Evolutionary conservation across 2,329 filamentous ascomycete genomes (phyloP).

Genomic region (Colletotrichum limetticola): DNA sequence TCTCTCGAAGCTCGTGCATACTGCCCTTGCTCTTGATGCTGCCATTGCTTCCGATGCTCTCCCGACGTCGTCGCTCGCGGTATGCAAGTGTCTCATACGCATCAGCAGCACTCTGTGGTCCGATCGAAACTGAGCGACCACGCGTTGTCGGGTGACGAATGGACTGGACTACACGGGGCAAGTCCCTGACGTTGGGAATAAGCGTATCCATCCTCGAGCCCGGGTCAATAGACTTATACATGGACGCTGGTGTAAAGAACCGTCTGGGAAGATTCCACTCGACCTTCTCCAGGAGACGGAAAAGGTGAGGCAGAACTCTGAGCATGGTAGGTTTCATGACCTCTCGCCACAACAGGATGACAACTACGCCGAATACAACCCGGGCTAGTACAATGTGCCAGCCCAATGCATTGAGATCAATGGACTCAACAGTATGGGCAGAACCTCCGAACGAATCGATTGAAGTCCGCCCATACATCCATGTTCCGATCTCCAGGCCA

Average conservation of each 20-base stretch:
- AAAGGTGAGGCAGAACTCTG: conserved; percentile 82
- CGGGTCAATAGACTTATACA: conserved; percentile 85
- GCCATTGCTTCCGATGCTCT: conserved; percentile 65
- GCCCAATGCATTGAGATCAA: conserved; percentile 74
- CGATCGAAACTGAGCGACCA: conserved; percentile 86
- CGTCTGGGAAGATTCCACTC: conserved; percentile 85
- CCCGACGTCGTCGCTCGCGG: conserved; percentile 72
- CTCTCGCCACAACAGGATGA: conserved; percentile 91
- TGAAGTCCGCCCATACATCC: conserved; percentile 77
- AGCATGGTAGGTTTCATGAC: conserved; percentile 87
- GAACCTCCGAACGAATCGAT: conserved; percentile 55
- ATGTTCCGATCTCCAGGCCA: conserved; percentile 83
- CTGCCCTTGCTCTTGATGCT: conserved; percentile 57
- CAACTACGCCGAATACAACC: conserved; percentile 81
- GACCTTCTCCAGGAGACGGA: conserved; percentile 83
- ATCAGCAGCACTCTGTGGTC: conserved; percentile 95
- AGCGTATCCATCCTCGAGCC: conserved; percentile 82
- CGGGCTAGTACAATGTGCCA: conserved; percentile 71
- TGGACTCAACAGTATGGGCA: conserved; percentile 64
- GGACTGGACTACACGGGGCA: conserved; percentile 83
- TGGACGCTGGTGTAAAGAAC: conserved; percentile 90
- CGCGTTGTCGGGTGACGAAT: conserved; percentile 79
- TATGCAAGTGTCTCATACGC: conserved; percentile 96
- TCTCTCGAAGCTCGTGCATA: conserved; percentile 51
- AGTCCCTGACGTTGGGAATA: conserved; percentile 87